A percentile compares a stretch with the other conserved stretches of the same genome.
Evolutionary conservation across 441 rosid species (phyloP).

Genomic region (Geranium incanum): DNA sequence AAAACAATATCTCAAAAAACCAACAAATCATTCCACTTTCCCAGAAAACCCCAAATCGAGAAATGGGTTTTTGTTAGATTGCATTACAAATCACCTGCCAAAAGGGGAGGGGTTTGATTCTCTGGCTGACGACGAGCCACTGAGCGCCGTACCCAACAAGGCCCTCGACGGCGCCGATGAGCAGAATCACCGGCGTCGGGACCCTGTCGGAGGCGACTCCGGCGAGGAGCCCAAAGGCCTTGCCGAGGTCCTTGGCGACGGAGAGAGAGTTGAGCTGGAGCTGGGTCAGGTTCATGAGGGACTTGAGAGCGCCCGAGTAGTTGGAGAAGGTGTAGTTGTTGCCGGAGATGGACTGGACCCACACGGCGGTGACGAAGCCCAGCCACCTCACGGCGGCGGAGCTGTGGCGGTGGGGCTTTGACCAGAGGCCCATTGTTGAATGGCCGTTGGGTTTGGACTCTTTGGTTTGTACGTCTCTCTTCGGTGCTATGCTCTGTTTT

Average conservation of each 20-base stretch:
- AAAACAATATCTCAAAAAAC: not conserved
- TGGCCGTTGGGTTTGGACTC: constrained; percentile 18
- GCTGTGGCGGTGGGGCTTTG: constrained; percentile 5
- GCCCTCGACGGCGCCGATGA: constrained; percentile 69
- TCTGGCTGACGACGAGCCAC: constrained; percentile 67
- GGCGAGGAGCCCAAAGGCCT: constrained; percentile 75
- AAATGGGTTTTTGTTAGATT: too few species aligned
- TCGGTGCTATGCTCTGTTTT: not conserved
- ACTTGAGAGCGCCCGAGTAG: constrained; percentile 61
- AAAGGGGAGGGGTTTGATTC: constrained; percentile 53
- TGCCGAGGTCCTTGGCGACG: constrained; percentile 77
- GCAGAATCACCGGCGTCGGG: constrained; percentile 50
- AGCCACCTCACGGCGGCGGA: constrained; percentile 52
- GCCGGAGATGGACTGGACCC: constrained; percentile 75
- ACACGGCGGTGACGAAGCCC: constrained; percentile 70
- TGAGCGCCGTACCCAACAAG: constrained; percentile 67
- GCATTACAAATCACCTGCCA: constrained; percentile 56
- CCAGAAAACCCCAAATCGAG: too few species aligned
- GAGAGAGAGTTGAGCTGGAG: constrained; percentile 64
- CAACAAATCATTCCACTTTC: too few species aligned
- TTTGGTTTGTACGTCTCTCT: not conserved
- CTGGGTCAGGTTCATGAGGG: constrained; percentile 71
- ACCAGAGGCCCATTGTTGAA: constrained; percentile 18
- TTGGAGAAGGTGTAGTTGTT: constrained; percentile 80
- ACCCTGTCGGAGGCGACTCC: constrained; percentile 71